These are phyloP conservation scores for Hexamita inflata DNA, from an alignment of 208 protist species.

Conservation along the genomic window DNA sequence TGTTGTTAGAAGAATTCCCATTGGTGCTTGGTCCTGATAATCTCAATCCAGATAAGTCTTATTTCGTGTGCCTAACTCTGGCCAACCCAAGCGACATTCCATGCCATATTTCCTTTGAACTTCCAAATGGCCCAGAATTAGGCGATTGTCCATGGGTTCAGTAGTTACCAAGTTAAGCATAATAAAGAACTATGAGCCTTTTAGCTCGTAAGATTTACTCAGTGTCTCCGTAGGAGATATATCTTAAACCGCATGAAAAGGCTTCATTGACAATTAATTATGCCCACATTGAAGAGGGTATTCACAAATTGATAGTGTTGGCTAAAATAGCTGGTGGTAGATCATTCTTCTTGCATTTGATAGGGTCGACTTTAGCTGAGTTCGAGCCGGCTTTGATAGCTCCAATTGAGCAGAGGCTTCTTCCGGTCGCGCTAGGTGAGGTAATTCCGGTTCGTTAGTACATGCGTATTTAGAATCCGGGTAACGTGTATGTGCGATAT, in stretches of 20 bases:
- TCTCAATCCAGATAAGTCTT: too few relatives aligned
- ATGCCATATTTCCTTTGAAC: not conserved
- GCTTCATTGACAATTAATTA: not conserved
- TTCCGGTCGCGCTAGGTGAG: conserved; percentile 7
- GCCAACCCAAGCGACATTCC: conserved; percentile 11
- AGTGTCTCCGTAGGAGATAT: not conserved
- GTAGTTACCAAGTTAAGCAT: not conserved
- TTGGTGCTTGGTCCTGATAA: conserved; percentile 20
- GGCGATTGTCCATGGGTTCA: not conserved
- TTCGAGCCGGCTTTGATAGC: conserved; percentile 11
- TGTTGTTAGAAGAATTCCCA: not conserved
- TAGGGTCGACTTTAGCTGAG: conserved; percentile 7
- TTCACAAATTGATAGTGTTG: conserved; percentile 12
- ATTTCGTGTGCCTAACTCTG: not conserved
- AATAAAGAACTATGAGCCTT: conserved; percentile 8
- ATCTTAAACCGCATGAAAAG: not conserved
- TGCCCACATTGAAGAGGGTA: conserved; percentile 17
- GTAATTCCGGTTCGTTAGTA: not conserved
- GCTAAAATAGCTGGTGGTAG: not conserved
- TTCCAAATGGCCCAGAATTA: not conserved
- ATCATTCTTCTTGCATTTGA: conserved; percentile 19
- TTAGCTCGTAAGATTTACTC: not conserved
- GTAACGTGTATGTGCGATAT: not conserved
- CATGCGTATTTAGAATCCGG: not conserved
- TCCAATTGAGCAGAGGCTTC: conserved; percentile 2